These are phyloP conservation scores for Hemileia vastatrix DNA, from an alignment of 1,284 basidiomycete species.

Conservation along the genomic window DNA sequence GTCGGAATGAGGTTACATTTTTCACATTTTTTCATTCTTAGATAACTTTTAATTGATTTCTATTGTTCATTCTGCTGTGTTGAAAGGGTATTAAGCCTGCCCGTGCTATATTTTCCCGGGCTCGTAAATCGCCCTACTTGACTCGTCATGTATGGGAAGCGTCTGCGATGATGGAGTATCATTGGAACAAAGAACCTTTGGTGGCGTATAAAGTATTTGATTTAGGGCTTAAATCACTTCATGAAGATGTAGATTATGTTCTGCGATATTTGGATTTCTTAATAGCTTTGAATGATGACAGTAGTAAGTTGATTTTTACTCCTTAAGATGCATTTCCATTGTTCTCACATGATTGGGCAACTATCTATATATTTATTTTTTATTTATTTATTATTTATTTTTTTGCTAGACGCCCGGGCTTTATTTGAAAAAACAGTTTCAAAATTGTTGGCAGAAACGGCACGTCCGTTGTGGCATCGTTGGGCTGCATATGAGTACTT, in stretches of 20 bases:
- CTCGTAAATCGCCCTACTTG: conserved; percentile 70
- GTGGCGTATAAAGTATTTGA: conserved; percentile 90
- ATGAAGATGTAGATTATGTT: conserved; percentile 74
- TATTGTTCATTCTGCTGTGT: neutral
- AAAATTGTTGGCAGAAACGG: conserved; percentile 64
- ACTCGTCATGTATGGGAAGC: conserved; percentile 93
- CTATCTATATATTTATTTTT: no score
- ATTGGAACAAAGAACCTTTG: conserved; percentile 72
- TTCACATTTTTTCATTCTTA: neutral
- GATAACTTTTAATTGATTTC: no score
- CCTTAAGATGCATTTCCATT: neutral
- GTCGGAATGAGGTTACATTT: conserved; percentile 59
- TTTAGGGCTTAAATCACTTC: conserved; percentile 76
- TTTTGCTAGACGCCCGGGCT: conserved; percentile 70
- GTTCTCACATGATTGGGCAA: neutral
- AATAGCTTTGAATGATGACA: conserved; percentile 88
- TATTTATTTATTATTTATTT: neutral
- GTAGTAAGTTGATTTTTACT: conserved; percentile 54
- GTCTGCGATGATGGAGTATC: conserved; percentile 89
- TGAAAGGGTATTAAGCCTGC: conserved; percentile 61
- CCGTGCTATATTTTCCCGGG: conserved; percentile 68
- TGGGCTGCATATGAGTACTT: conserved; percentile 95
- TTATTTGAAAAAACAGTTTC: conserved; percentile 81
- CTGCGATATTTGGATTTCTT: conserved; percentile 83
- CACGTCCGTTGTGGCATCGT: conserved; percentile 80